phyloP scores from a whole-genome alignment of 2,329 filamentous ascomycete genomes.

The Alternaria infectoria region DNA sequence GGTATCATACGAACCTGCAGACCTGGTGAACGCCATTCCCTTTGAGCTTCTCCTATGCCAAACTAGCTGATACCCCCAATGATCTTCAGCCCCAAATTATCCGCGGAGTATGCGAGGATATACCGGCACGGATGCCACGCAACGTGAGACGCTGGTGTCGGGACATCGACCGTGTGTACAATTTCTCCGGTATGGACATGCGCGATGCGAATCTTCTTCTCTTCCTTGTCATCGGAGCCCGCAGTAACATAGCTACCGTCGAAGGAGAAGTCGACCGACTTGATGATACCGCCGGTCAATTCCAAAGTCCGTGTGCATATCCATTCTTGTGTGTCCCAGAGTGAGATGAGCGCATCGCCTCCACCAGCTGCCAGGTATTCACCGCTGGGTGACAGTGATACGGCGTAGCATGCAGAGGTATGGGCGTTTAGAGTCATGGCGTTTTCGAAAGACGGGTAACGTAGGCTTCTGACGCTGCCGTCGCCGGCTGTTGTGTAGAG shows the following conservation, averaged over 20 bases:
- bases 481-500: slow-evolving; percentile 74
- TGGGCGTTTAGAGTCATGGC: slow-evolving; percentile 71
- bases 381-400: slow-evolving; percentile 73
- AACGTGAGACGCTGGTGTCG: slow-evolving; percentile 68
- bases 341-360: slow-evolving; percentile 74
- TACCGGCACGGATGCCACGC: slow-evolving; percentile 80
- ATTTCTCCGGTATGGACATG: slow-evolving; percentile 77
- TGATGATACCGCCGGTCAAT: slow-evolving; percentile 71
- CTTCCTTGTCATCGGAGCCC: slow-evolving; percentile 77
- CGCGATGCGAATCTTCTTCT: slow-evolving; percentile 70
- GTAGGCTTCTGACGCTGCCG: slow-evolving; percentile 72
- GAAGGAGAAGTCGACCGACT: slow-evolving; percentile 77
- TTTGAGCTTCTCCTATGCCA: background rate
- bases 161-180: slow-evolving; percentile 74
- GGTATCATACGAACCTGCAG: slow-evolving; percentile 24
- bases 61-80: slow-evolving; percentile 56
- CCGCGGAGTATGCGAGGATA: slow-evolving; percentile 72
- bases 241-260: slow-evolving; percentile 77
- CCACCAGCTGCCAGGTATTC: slow-evolving; percentile 76
- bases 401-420: slow-evolving; percentile 72
- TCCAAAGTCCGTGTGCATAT: slow-evolving; percentile 75
- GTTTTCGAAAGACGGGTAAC: slow-evolving; percentile 51
- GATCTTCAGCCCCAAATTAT: slow-evolving; percentile 70
- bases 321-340: slow-evolving; percentile 82
- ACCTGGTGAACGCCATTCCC: slow-evolving; percentile 2